Evolutionary conservation across 75 land plant species (phyloP).

Genomic region (Isoetes taiwanensis): DNA sequence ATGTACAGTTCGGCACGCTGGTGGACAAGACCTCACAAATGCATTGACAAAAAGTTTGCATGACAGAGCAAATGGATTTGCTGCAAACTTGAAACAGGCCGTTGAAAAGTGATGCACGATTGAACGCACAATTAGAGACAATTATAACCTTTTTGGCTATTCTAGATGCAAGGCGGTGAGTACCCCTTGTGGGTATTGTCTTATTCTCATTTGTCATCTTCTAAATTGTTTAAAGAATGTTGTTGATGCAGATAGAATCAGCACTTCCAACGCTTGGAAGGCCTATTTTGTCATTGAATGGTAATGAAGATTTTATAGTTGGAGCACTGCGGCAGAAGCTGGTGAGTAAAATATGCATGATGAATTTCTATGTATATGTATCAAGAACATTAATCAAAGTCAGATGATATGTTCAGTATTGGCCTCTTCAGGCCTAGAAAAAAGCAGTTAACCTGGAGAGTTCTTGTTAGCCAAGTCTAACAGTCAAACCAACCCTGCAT

Average conservation of each 20-base stretch:
- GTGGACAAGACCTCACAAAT: slow-evolving; percentile 91
- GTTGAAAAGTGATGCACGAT: slow-evolving; percentile 86
- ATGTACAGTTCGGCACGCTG: slow-evolving; percentile 76
- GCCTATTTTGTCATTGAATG: slow-evolving; percentile 96
- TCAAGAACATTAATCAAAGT: too few relatives aligned
- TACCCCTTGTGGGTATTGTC: background rate
- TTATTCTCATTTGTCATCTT: background rate
- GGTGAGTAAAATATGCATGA: too few relatives aligned
- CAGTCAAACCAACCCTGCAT: too few relatives aligned
- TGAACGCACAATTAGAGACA: slow-evolving; percentile 78
- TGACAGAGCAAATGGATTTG: slow-evolving; percentile 84
- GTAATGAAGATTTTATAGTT: slow-evolving; percentile 86
- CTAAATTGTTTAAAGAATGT: background rate
- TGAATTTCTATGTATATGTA: too few relatives aligned
- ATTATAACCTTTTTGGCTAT: slow-evolving; percentile 60
- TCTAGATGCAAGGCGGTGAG: slow-evolving; percentile 49
- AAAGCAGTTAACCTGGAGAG: too few relatives aligned
- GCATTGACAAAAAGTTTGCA: slow-evolving; percentile 80
- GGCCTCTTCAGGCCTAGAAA: too few relatives aligned
- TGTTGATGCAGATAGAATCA: slow-evolving; percentile 57
- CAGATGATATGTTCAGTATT: too few relatives aligned
- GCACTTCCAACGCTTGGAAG: slow-evolving; percentile 85
- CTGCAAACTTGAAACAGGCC: slow-evolving; percentile 88
- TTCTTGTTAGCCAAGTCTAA: too few relatives aligned
- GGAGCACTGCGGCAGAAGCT: slow-evolving; percentile 85